Percentiles rank a stretch among this genome's conserved stretches.
These are phyloP conservation scores for Colletotrichum abscissum DNA, from an alignment of 2,329 filamentous ascomycete species.

Conservation along the genomic window DNA sequence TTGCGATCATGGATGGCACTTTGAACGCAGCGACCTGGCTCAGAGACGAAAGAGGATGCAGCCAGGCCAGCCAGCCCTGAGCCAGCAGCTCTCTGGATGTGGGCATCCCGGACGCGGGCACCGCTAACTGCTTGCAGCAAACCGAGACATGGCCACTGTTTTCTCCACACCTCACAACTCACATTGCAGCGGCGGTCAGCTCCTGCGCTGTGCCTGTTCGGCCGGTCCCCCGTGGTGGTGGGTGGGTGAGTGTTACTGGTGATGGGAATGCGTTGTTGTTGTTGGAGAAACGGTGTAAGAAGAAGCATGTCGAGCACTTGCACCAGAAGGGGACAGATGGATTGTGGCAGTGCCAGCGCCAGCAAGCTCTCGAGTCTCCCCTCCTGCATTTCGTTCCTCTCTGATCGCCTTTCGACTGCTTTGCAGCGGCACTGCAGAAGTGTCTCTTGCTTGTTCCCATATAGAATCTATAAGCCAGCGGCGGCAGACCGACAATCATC, in stretches of 20 bases:
- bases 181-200: background rate
- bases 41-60: background rate
- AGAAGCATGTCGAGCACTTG: background rate
- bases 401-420: background rate
- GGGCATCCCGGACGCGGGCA: conserved; percentile 11
- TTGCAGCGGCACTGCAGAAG: background rate
- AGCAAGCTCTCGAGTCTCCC: background rate
- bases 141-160: conserved; percentile 1
- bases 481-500: background rate
- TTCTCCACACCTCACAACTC: background rate
- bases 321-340: background rate
- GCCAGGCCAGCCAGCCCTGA: background rate
- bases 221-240: background rate
- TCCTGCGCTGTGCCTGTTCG: background rate
- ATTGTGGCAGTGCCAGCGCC: conserved; percentile 28
- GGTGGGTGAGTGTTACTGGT: background rate
- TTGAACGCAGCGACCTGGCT: background rate
- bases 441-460: background rate
- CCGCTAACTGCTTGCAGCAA: conserved; percentile 32
- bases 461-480: background rate
- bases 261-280: background rate
- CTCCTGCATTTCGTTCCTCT: background rate
- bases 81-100: background rate
- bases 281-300: background rate
- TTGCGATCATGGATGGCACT: background rate